These are phyloP conservation scores for Bassia scoparia DNA, from an alignment of 148 eudicot genomes.

Conservation along the genomic window DNA sequence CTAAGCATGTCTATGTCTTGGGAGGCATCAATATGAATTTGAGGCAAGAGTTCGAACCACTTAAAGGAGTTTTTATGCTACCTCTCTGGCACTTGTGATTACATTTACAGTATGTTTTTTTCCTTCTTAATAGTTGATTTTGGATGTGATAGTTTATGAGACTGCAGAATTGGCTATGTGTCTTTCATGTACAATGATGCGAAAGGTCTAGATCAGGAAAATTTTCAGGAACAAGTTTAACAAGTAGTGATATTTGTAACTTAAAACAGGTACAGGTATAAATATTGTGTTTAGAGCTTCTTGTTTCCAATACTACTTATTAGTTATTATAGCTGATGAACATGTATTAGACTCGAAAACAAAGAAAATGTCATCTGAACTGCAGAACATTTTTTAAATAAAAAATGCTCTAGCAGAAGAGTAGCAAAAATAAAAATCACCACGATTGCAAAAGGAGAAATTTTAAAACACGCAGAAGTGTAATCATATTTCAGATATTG, in stretches of 20 bases:
- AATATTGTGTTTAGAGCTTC: slow-evolving; percentile 2
- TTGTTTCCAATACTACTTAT: no score
- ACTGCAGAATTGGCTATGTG: slow-evolving; percentile 4
- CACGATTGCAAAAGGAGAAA: neutral
- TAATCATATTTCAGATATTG: slow-evolving; percentile 3
- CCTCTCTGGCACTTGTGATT: neutral
- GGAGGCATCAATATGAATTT: slow-evolving; percentile 44
- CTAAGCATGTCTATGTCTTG: slow-evolving; percentile 43
- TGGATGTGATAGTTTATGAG: neutral
- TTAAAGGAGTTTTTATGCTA: slow-evolving; percentile 10
- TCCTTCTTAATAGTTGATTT: neutral
- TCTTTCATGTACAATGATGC: slow-evolving; percentile 10
- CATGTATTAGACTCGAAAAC: no score
- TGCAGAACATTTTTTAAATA: no score
- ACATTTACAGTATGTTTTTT: neutral
- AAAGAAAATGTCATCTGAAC: no score
- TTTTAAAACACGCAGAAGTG: neutral
- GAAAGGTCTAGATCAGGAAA: neutral
- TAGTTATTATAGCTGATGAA: neutral
- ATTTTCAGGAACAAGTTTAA: neutral
- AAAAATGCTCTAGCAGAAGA: neutral
- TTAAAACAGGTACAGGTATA: slow-evolving; percentile 1
- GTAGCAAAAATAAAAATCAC: neutral
- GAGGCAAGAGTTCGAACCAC: slow-evolving; percentile 7
- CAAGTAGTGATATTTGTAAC: neutral